phyloP scores from a whole-genome alignment of 106 monocot genomes.

The Dactylorhiza incarnata region DNA sequence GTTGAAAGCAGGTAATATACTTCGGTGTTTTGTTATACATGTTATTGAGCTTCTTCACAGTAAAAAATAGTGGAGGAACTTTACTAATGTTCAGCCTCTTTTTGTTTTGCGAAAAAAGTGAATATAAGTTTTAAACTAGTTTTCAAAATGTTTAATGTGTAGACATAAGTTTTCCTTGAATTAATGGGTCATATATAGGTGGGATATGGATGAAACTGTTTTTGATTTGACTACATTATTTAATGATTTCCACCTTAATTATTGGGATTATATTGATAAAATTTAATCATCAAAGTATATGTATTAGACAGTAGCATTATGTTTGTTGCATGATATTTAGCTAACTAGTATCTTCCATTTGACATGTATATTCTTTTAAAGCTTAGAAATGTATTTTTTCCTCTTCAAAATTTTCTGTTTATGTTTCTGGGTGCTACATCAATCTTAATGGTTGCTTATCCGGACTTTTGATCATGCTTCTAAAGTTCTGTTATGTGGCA shows the following conservation, averaged over 20 bases:
- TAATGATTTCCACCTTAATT: neutral
- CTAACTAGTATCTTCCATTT: neutral
- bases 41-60: neutral
- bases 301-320: neutral
- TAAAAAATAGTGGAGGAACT: neutral
- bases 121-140: neutral
- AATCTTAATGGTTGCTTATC: neutral
- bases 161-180: neutral
- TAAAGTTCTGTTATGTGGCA: neutral
- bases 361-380: neutral
- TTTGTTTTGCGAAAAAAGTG: neutral
- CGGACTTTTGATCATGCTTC: neutral
- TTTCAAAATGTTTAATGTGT: neutral
- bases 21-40: neutral
- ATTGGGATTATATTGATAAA: neutral
- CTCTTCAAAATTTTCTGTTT: neutral
- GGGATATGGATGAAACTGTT: neutral
- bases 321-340: neutral
- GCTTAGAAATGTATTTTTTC: neutral
- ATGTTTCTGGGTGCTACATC: neutral
- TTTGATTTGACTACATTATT: neutral
- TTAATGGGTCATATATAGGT: neutral
- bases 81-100: neutral
- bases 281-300: too few relatives aligned
- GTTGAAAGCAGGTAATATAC: conserved; percentile 77